Base-by-base conservation (phyloP, 148 eudicot species). In the Spergularia marina region DNA sequence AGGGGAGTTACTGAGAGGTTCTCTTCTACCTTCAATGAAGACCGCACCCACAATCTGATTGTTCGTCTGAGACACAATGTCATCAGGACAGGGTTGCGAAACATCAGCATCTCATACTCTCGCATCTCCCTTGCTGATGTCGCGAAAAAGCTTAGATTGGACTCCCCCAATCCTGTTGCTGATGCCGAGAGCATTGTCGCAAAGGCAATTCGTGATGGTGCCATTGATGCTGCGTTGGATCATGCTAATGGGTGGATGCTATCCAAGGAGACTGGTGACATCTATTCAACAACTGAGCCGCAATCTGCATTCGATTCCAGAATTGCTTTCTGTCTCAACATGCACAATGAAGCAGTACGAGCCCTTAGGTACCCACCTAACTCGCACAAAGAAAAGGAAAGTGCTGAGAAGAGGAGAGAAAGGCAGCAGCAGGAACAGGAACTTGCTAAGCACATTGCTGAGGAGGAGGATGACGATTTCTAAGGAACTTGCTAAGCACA, bases 391-490 rank as follows among this genome's bases (percentile, higher is more conserved):
- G 98, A 94, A 16, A 93, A 93, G 74, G 98, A 91, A 57, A 89
- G 89, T 75, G 98, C 97, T 15, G 98, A 94, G 83, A 94, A 94
- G 93, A 94, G 98, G 75, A 90, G 97, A 71, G 98, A 94, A 82
- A 84, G 98, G 68, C 98, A 91, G 47, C 95, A 90, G 53, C 98
- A 94, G 77, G 98, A 94, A 83, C 98, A 94, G 70, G 98, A 94
- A 80, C 97, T 94, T 74, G 98, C 98, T 8, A 85, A 94, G 80
- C 96, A 91, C 74, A 94, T 94, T 74, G 97, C 98, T 5, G 97
- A 94, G 80, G 98, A 94, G 75, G 98, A 94, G 65, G 98, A 94
- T 53, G 98, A 94, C n/a, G 98, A 94, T 72, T 91, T 91, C 78
- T 94, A 73, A 87, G 66, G 72, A 18, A 62, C 23, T 73, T 30